Base-by-base conservation (phyloP, 108 stramenopile genomes). In the Parietichytrium sp. region DNA sequence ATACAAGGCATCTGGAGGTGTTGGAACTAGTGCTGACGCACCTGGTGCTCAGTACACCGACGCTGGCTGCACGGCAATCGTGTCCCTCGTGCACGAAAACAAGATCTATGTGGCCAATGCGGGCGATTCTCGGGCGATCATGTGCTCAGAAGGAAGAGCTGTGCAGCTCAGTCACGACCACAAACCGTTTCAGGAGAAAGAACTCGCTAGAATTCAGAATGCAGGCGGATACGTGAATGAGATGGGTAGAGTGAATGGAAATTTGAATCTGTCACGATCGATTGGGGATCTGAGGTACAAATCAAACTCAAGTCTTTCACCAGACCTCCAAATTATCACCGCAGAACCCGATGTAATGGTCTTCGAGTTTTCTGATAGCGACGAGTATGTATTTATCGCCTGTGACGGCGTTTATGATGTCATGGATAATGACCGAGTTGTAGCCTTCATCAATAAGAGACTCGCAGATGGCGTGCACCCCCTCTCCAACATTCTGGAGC, bases 211-310 rank as follows among this genome's bases (percentile, higher is more conserved):
- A n/a, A 82, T 82, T 6, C 12, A 26, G 15, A 31, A 15, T 47
- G 78, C 78, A 7, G 78, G 82, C 4, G 82, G 79, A 33, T 82
- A 72, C 81, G 83, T 84, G 4, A 93, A 93, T 78, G 89, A 92
- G 79, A 94, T 93, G 88, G 96, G 96, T 18, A 84, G 98, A 29
- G 96, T 98, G 2, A 96, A 97, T 80, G 96, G 96, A 33, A 89
- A 96, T n/a, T 80, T 98, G 78, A 95, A 96, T 30, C 93, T 98
- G 6, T 96, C 96, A 13, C 79, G 98, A 42, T 92, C 93, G 42
- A 87, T 98, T 52, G 98, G 98, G 18, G 98, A 98, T 81, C 80
- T 89, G 15, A 88, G 86, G 87, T 89, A 89, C 83, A 89, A 89
- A 79, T 54, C 15, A 15, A 79, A 82, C 54, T 29, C 18, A 8